Percentiles rank a stretch among this genome's conserved stretches.
These are phyloP conservation scores for Obelidium mucronatum DNA, from an alignment of 192 early-diverging fungal species.

Conservation along the genomic window DNA sequence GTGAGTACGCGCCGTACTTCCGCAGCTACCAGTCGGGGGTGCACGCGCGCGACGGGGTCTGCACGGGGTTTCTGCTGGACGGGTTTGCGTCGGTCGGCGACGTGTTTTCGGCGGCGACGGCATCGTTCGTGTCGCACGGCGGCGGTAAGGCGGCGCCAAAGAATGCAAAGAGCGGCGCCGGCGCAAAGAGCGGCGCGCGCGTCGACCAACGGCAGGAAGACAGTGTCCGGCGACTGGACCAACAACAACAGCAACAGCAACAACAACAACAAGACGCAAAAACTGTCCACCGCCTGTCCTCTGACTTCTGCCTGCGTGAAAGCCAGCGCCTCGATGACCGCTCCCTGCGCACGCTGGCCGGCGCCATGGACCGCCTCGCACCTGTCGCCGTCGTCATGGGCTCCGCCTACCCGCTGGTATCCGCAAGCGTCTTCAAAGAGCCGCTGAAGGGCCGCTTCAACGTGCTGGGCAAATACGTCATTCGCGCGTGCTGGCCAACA, in stretches of 20 bases:
- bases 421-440: background rate
- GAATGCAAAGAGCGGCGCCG: background rate
- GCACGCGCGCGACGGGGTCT: background rate
- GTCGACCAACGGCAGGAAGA: no score
- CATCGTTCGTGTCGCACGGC: constrained; percentile 1
- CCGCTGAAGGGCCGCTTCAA: constrained; percentile 3
- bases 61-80: constrained; percentile 26
- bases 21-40: constrained; percentile 21
- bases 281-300: background rate
- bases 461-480: constrained; percentile 6
- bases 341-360: background rate
- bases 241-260: no score
- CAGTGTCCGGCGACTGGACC: no score
- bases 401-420: constrained; percentile 7
- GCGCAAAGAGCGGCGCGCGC: no score
- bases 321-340: constrained; percentile 2
- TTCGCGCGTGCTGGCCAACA: constrained; percentile 13
- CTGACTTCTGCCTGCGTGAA: background rate
- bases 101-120: background rate
- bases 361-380: background rate
- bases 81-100: constrained; percentile 18
- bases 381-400: constrained; percentile 27
- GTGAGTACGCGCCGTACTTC: constrained; percentile 23
- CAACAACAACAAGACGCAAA: background rate
- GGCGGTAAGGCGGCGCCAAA: constrained; percentile 13